These are phyloP conservation scores for Fusarium duplospermum DNA, from an alignment of 2,329 filamentous ascomycete species.

Conservation along the genomic window DNA sequence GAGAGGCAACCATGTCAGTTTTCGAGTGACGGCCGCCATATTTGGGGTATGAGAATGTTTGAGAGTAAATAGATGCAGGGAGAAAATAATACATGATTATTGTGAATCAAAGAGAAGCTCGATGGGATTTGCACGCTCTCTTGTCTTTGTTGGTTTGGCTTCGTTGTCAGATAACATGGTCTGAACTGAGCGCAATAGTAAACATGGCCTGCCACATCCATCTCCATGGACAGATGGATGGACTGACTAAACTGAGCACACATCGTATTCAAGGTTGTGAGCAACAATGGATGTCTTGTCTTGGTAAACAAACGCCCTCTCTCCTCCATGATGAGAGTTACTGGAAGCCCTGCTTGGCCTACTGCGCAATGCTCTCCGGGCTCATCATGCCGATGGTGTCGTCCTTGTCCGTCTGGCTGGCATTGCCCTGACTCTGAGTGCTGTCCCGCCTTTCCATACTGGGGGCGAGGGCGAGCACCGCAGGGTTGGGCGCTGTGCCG, in stretches of 20 bases:
- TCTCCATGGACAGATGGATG: neutral
- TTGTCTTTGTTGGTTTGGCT: conserved; percentile 7
- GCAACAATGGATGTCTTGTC: neutral
- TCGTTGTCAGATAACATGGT: conserved; percentile 8
- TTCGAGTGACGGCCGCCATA: conserved; percentile 7
- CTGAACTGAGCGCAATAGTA: neutral
- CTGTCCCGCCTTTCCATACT: conserved; percentile 70
- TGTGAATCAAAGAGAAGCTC: conserved; percentile 22
- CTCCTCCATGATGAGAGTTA: conserved; percentile 4
- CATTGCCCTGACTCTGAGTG: conserved; percentile 67
- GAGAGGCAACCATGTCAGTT: conserved; percentile 30
- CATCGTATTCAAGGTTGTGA: neutral
- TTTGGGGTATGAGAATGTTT: conserved; percentile 19
- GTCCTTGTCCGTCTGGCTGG: conserved; percentile 75
- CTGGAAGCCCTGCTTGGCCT: conserved; percentile 39
- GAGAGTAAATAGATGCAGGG: conserved; percentile 24
- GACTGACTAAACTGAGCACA: neutral
- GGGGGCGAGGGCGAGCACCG: conserved; percentile 55
- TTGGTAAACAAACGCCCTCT: neutral
- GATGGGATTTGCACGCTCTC: neutral
- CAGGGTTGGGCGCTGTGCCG: conserved; percentile 52
- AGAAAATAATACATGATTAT: conserved; percentile 38
- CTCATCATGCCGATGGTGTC: conserved; percentile 83
- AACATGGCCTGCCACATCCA: neutral
- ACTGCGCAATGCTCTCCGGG: conserved; percentile 77